Percentiles rank a stretch among this genome's conserved stretches.
These are phyloP conservation scores for Austropuccinia psidii DNA, from an alignment of 1,284 basidiomycete species.

Conservation along the genomic window DNA sequence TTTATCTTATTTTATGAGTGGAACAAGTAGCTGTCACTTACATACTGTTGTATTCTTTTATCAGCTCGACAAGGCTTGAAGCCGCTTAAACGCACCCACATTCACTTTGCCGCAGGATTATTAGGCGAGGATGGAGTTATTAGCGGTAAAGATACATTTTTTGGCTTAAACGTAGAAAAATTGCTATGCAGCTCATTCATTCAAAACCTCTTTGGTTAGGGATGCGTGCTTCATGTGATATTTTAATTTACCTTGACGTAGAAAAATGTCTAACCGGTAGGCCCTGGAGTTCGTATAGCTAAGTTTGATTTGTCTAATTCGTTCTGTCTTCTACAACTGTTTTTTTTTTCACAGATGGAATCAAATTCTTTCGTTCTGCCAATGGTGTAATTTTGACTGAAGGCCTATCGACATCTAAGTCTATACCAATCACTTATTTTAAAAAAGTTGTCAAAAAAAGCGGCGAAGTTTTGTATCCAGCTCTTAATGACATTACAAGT, in stretches of 20 bases:
- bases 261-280: conserved; percentile 28
- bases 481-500: too few species aligned
- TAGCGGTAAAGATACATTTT: conserved; percentile 57
- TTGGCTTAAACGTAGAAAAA: neutral
- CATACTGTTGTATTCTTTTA: neutral
- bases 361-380: conserved; percentile 64
- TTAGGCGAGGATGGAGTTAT: conserved; percentile 58
- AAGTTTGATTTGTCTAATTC: neutral
- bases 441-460: conserved; percentile 51
- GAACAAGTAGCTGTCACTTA: neutral
- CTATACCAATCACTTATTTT: conserved; percentile 56
- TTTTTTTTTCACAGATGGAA: conserved; percentile 52
- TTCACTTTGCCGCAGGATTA: conserved; percentile 68
- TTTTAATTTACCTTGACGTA: conserved; percentile 31
- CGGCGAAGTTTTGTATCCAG: conserved; percentile 12
- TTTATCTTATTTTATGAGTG: conserved; percentile 22
- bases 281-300: too few species aligned
- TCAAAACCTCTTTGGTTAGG: neutral
- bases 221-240: conserved; percentile 19
- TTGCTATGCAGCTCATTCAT: neutral
- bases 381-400: conserved; percentile 77
- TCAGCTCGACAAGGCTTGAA: conserved; percentile 65
- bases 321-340: neutral
- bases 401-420: conserved; percentile 58
- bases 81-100: conserved; percentile 77